phyloP scores from a whole-genome alignment of 208 protist species.

The Trypanosoma boissoni region DNA sequence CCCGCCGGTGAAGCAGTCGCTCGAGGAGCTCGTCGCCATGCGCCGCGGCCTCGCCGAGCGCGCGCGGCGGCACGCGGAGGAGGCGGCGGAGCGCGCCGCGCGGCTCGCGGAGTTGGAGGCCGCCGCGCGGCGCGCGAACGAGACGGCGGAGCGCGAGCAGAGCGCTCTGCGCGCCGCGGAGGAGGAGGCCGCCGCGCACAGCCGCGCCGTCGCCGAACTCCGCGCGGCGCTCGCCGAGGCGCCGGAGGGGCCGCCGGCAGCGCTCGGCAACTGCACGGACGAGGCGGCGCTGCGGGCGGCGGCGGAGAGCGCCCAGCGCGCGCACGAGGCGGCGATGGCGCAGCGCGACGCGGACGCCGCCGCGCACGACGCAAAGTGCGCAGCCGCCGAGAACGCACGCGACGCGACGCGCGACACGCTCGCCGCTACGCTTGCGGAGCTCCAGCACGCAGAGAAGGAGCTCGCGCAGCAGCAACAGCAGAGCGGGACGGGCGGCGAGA shows the following conservation, averaged over 20 bases:
- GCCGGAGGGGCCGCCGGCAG: neutral
- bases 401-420: too few relatives aligned
- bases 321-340: conserved; percentile 3
- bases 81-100: conserved; percentile 24
- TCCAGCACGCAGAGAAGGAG: too few relatives aligned
- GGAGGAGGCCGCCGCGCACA: too few relatives aligned
- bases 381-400: too few relatives aligned
- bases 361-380: too few relatives aligned
- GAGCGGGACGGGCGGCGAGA: too few relatives aligned
- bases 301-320: conserved; percentile 4
- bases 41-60: conserved; percentile 32
- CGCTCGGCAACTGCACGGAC: conserved; percentile 22
- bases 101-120: conserved; percentile 30
- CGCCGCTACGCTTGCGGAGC: too few relatives aligned
- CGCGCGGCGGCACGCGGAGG: conserved; percentile 32
- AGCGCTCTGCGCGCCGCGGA: neutral
- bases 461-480: too few relatives aligned
- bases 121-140: conserved; percentile 28
- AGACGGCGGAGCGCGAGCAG: conserved; percentile 18
- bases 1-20: conserved; percentile 24
- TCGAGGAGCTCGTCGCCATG: conserved; percentile 57
- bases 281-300: conserved; percentile 28
- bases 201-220: conserved; percentile 22
- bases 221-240: conserved; percentile 29
- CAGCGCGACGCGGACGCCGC: too few relatives aligned